Percentiles rank a stretch among this genome's conserved stretches.
Conservation (phyloP, 371 early-diverging fungal genomes). For the Circinella umbellata region DNA sequence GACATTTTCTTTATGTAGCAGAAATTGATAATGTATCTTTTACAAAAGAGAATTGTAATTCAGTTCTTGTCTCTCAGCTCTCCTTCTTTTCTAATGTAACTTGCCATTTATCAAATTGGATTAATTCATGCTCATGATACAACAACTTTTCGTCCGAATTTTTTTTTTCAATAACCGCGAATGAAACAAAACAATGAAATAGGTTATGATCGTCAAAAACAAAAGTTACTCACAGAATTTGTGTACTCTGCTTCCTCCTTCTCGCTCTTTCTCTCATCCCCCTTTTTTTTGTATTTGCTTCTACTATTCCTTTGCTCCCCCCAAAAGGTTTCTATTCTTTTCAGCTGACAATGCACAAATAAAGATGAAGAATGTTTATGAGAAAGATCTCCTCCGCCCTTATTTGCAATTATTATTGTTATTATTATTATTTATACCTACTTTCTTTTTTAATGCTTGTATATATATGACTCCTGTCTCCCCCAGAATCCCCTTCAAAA, state of each 20-base stretch:
- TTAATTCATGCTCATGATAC: no score
- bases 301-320: background rate
- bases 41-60: no score
- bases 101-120: background rate
- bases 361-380: background rate
- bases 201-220: constrained; percentile 1
- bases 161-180: background rate
- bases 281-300: background rate
- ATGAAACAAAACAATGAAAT: constrained; percentile 3
- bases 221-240: background rate
- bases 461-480: background rate
- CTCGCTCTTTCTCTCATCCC: background rate
- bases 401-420: no score
- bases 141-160: no score
- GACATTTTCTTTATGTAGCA: background rate
- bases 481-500: background rate
- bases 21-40: no score
- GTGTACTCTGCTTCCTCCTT: background rate
- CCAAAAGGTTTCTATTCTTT: background rate
- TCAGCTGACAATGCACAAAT: constrained; percentile 9
- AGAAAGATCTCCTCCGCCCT: background rate
- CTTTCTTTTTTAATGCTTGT: no score
- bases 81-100: background rate
- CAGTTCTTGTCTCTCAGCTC: background rate
- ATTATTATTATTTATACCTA: no score